Conservation (phyloP, 306 rosid species). For the Cyamopsis tetragonoloba region DNA sequence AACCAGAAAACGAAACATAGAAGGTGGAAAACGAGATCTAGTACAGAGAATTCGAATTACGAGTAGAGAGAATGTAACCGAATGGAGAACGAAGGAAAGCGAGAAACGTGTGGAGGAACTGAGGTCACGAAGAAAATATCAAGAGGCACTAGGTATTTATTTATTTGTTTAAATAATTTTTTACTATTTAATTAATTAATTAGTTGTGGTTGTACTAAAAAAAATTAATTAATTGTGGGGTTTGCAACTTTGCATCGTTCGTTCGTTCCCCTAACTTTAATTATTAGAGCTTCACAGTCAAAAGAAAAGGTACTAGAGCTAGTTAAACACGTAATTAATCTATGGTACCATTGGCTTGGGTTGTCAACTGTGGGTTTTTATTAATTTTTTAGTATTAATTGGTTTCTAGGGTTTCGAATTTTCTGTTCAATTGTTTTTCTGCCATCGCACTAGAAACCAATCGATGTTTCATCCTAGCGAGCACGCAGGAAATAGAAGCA, state of each 20-base stretch:
- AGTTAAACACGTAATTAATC: neutral
- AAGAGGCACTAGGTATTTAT: neutral
- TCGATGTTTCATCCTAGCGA: too few species aligned
- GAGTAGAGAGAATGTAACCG: neutral
- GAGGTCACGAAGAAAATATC: conserved; percentile 31
- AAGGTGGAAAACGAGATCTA: conserved; percentile 11
- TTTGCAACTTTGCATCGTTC: too few species aligned
- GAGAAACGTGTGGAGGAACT: neutral
- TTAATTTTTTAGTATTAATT: neutral
- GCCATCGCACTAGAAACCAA: neutral
- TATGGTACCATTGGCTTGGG: neutral
- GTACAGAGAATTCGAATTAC: neutral
- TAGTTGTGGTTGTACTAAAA: too few species aligned
- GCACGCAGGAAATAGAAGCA: too few species aligned
- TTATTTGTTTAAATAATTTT: too few species aligned
- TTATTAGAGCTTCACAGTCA: neutral
- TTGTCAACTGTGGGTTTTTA: neutral
- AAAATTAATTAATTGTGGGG: conserved; percentile 29
- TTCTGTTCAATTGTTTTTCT: neutral
- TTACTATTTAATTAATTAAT: too few species aligned
- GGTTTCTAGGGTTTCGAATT: neutral
- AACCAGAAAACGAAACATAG: neutral
- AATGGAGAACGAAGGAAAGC: neutral
- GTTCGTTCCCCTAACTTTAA: conserved; percentile 27
- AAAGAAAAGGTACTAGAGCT: neutral